Evolutionary conservation across 176 grass and related monocot species (phyloP), one percentile per base, ranked within the genome.

Genomic region (Alopecurus myosuroides): DNA sequence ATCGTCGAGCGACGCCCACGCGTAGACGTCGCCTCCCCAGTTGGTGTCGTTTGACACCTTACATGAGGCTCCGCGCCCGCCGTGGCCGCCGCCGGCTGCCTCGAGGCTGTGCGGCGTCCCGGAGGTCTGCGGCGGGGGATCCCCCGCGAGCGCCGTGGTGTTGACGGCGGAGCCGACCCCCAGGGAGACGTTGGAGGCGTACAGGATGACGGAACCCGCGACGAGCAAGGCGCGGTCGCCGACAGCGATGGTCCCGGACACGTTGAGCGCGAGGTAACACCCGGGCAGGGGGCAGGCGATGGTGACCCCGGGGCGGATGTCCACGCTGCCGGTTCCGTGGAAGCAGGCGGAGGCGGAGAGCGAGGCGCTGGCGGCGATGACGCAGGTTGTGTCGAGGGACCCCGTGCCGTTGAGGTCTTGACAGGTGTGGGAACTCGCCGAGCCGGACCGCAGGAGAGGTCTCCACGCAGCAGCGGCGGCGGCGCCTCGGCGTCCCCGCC

Each of bases 11-110:
- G 81, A 94, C 0, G 93, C 92, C 97, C 97, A 99, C 2, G 87
- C 91, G 22, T 99, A 99, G 37, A 99, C 93, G 71, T 98, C 97
- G 0, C 97, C 97, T 40, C 97, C 97, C 97, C 97, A 99, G 85
- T 96, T 95, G 4, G 93, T 99, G 46, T 93, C 89, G 41, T 94
- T 96, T 20, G 81, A 88, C 40, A 77, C 84, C 51, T 91, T 81
- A 31, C 97, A 99, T 5, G 93, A 95, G 0, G 97, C 97, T 4
- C 97, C 97, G 9, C 97, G 85, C 3, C 97, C 97, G 17, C 97
- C 97, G 26, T 98, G 97, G 0, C 97, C 97, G 3, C 97, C 97
- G 10, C 97, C 97, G 46, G 97, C 89, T 4, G 80, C 92, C 46
- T 95, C 93, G 18, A 88, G 83, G 42, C 91, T 79, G 70, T 91